phyloP scores from a whole-genome alignment of 768 basidiomycete species.

The Naematelia encephala region DNA sequence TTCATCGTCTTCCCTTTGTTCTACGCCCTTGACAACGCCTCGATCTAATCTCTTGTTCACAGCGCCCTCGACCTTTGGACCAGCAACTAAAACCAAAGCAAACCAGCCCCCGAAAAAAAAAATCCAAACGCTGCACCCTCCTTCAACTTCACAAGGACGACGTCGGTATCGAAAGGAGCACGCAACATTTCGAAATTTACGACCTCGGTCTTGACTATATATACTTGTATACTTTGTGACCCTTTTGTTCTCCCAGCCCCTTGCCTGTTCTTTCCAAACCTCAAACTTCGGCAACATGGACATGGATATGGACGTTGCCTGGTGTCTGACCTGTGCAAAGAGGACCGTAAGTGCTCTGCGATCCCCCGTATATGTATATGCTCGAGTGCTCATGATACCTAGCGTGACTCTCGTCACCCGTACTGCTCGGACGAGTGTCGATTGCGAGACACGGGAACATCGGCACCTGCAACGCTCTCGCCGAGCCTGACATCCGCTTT shows the following conservation, averaged over 20 bases:
- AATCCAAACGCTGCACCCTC: background rate
- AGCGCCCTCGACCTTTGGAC: too few species aligned
- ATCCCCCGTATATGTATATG: too few species aligned
- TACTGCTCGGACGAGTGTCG: slow-evolving; percentile 45
- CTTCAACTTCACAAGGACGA: background rate
- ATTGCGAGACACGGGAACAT: slow-evolving; percentile 16
- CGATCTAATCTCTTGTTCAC: background rate
- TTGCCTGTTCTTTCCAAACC: background rate
- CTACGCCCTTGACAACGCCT: background rate
- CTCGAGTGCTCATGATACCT: slow-evolving; percentile 2
- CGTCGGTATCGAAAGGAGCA: background rate
- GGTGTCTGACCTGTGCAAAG: slow-evolving; percentile 43
- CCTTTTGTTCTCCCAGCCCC: background rate
- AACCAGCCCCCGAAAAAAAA: background rate
- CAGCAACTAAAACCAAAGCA: too few species aligned
- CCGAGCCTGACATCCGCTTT: slow-evolving; percentile 4
- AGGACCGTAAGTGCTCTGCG: slow-evolving; percentile 34
- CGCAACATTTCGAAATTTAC: background rate
- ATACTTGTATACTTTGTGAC: too few species aligned
- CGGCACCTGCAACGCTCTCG: slow-evolving; percentile 1
- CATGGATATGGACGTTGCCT: slow-evolving; percentile 41
- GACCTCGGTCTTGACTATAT: background rate
- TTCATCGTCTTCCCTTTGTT: background rate
- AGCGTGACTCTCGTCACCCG: slow-evolving; percentile 28
- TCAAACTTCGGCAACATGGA: slow-evolving; percentile 17